Evolutionary conservation across 176 grass and related monocot genomes (phyloP).

Genomic region (Lolium rigidum): DNA sequence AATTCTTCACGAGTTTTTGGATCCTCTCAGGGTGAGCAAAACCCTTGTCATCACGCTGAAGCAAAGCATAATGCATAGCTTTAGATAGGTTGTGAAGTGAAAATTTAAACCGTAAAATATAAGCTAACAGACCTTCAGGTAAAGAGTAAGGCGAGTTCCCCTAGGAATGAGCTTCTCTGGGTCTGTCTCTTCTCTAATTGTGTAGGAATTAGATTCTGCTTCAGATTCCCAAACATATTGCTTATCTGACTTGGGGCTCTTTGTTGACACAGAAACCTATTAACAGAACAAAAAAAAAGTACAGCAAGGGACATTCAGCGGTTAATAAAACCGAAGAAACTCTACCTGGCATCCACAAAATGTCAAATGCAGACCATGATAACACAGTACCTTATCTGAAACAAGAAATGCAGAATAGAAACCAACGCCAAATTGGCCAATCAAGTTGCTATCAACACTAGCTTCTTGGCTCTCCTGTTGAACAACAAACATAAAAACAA

Average conservation of each 20-base stretch:
- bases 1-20: conserved; percentile 96
- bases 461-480: conserved; percentile 93
- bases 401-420: conserved; percentile 98
- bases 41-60: conserved; percentile 84
- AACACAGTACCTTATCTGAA: conserved; percentile 80
- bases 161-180: conserved; percentile 83
- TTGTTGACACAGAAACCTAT: conserved; percentile 89
- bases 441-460: conserved; percentile 88
- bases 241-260: conserved; percentile 96
- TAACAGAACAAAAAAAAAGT: conserved; percentile 30
- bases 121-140: conserved; percentile 77
- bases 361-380: conserved; percentile 20
- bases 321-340: not conserved
- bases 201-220: conserved; percentile 81
- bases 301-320: not conserved
- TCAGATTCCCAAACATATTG: conserved; percentile 97
- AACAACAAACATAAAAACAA: conserved; percentile 21
- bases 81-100: not conserved
- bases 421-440: conserved; percentile 98
- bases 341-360: not conserved
- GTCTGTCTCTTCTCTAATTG: conserved; percentile 80
- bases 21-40: conserved; percentile 97
- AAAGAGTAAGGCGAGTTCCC: conserved; percentile 86
- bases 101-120: conserved; percentile 14
- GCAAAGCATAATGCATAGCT: not conserved